Conservation (phyloP, 306 rosid species). For the Vigna hirtella region DNA sequence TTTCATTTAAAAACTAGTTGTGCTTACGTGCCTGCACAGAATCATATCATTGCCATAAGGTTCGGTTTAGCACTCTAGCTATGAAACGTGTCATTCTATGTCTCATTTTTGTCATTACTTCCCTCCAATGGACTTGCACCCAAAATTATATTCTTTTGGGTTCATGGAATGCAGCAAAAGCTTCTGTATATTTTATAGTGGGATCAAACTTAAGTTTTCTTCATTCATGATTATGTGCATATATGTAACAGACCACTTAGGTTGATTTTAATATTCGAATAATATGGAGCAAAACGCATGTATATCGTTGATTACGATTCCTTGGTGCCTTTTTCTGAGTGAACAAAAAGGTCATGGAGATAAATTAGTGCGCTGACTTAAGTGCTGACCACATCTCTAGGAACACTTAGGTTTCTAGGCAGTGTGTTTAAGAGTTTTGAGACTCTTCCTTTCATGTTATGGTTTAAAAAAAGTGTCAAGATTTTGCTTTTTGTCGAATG, state of each 20-base stretch:
- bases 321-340: background rate
- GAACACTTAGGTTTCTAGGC: no score
- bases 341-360: constrained; percentile 28
- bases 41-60: constrained; percentile 17
- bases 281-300: background rate
- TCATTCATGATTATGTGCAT: constrained; percentile 43
- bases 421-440: no score
- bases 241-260: constrained; percentile 43
- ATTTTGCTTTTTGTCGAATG: background rate
- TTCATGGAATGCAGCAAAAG: constrained; percentile 47
- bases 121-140: constrained; percentile 31
- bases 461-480: background rate
- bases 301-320: constrained; percentile 3
- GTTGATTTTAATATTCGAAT: constrained; percentile 11
- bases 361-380: constrained; percentile 48
- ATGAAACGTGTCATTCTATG: constrained; percentile 45
- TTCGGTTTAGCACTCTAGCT: constrained; percentile 1
- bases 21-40: constrained; percentile 41
- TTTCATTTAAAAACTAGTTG: constrained; percentile 10
- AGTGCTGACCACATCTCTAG: constrained; percentile 36
- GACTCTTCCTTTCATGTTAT: background rate
- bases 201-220: constrained; percentile 20
- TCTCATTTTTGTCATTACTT: constrained; percentile 9
- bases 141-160: constrained; percentile 31
- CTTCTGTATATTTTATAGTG: constrained; percentile 7